A percentile compares a stretch with the other conserved stretches of the same genome.
Evolutionary conservation across 1,139 yeast species (phyloP).

Genomic region (Pichia sp.): DNA sequence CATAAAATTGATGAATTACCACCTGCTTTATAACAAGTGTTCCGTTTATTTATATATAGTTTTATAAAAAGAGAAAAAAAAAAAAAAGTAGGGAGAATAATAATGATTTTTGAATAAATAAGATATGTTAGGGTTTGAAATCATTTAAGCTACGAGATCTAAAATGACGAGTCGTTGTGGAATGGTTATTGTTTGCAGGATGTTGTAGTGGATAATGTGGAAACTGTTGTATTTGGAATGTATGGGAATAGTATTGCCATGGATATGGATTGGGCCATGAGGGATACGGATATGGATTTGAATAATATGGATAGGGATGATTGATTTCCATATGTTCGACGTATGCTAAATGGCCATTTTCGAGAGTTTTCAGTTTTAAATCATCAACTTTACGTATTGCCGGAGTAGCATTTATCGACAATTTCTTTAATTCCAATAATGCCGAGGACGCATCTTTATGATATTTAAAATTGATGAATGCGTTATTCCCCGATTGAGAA

Average conservation of each 20-base stretch:
- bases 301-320: not conserved
- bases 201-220: not conserved
- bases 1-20: slow-evolving; percentile 31
- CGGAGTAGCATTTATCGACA: slow-evolving; percentile 30
- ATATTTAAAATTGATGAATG: slow-evolving; percentile 33
- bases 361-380: slow-evolving; percentile 21
- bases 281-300: too few relatives aligned
- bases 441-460: slow-evolving; percentile 34
- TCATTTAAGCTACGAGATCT: not conserved
- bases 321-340: slow-evolving; percentile 2
- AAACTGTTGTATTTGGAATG: not conserved
- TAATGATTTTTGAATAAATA: not conserved
- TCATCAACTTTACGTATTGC: slow-evolving; percentile 36
- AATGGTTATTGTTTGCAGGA: not conserved
- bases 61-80: too few relatives aligned
- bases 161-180: not conserved
- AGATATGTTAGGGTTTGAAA: too few relatives aligned
- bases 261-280: not conserved
- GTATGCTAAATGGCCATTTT: too few relatives aligned
- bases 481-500: too few relatives aligned
- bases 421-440: slow-evolving; percentile 27
- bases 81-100: not conserved
- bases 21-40: slow-evolving; percentile 28
- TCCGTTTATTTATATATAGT: too few relatives aligned
- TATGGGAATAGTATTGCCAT: not conserved